Conservation (phyloP, 2,329 filamentous ascomycete genomes). For the Leptodontidium sp. region DNA sequence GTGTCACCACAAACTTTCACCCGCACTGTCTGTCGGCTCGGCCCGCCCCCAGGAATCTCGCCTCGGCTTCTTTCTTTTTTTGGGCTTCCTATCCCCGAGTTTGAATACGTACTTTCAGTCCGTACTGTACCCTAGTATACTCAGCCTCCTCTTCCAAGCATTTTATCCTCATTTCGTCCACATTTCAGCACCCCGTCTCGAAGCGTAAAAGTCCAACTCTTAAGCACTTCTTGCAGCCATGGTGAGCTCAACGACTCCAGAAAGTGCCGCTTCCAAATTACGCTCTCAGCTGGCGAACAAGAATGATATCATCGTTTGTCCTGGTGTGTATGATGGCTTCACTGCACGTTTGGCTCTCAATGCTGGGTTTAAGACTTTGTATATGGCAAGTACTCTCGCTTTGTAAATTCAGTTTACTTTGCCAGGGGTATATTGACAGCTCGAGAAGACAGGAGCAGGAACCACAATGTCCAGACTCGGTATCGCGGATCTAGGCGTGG, state of each 20-base stretch:
- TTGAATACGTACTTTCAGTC: no score
- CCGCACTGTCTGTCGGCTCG: no score
- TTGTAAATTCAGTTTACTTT: neutral
- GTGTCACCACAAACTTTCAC: no score
- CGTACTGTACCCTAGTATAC: no score
- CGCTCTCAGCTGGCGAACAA: constrained; percentile 26
- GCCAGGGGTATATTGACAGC: constrained; percentile 60
- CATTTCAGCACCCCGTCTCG: neutral
- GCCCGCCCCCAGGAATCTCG: no score
- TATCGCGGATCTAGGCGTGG: constrained; percentile 58
- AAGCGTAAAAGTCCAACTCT: neutral
- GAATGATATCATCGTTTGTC: constrained; percentile 60
- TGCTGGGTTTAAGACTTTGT: constrained; percentile 69
- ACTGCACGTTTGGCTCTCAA: constrained; percentile 69
- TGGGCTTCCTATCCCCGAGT: no score
- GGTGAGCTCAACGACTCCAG: neutral
- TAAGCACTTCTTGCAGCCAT: neutral
- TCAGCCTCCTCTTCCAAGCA: no score
- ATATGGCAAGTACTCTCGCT: constrained; percentile 68
- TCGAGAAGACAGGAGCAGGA: constrained; percentile 57
- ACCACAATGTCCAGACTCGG: constrained; percentile 57
- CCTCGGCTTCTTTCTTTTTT: no score
- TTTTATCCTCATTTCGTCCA: no score
- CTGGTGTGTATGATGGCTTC: constrained; percentile 75
- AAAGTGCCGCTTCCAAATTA: constrained; percentile 26